phyloP scores from a whole-genome alignment of 148 eudicot genomes.

The Diospyros kaki region DNA sequence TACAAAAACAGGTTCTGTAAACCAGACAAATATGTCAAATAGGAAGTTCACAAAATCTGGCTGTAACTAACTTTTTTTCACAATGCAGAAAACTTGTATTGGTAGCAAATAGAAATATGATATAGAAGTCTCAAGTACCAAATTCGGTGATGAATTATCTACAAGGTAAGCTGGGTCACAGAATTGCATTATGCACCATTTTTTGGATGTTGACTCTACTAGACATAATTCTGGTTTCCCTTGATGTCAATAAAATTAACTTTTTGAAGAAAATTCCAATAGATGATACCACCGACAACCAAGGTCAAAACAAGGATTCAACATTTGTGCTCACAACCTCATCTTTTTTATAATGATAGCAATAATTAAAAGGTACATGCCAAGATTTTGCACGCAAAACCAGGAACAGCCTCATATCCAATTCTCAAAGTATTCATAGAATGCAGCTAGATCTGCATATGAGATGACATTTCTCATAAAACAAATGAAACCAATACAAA shows the following conservation, averaged over 20 bases:
- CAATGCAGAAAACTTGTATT: background rate
- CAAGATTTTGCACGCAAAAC: background rate
- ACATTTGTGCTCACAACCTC: background rate
- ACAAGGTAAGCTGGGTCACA: background rate
- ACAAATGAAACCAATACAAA: background rate
- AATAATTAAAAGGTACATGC: background rate
- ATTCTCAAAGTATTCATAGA: background rate
- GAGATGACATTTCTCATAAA: background rate
- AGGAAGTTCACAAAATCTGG: background rate
- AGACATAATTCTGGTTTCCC: background rate
- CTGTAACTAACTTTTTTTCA: background rate
- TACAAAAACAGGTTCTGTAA: conserved; percentile 81
- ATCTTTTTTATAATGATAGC: background rate
- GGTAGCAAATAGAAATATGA: background rate
- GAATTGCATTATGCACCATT: background rate
- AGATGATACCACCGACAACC: background rate
- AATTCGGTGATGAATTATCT: background rate
- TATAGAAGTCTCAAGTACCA: background rate
- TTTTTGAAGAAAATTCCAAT: background rate
- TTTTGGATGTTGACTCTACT: background rate
- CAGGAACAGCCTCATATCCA: background rate
- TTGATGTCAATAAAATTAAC: conserved; percentile 4
- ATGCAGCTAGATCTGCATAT: background rate
- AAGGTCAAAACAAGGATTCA: background rate
- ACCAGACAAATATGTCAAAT: conserved; percentile 14